Percentiles rank a stretch among this genome's conserved stretches.
phyloP scores from a whole-genome alignment of 73 alveolate genomes.

The Symbiodinium natans region DNA sequence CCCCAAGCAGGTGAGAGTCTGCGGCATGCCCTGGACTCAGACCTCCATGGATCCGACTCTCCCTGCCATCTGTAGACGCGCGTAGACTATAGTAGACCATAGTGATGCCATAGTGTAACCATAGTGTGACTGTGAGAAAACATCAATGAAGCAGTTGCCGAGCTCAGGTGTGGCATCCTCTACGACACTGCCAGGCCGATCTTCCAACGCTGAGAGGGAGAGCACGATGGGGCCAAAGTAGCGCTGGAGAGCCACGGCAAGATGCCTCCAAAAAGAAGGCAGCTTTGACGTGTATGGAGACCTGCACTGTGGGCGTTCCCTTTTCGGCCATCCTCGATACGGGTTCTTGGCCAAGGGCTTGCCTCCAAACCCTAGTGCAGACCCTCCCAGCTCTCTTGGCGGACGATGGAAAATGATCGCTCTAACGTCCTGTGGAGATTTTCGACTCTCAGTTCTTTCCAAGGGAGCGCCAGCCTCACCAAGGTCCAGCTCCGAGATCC shows the following conservation, averaged over 20 bases:
- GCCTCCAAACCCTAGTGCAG: too few relatives aligned
- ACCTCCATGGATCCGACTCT: background rate
- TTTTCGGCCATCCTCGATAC: background rate
- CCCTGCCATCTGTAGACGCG: background rate
- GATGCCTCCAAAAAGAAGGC: too few relatives aligned
- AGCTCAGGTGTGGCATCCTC: slow-evolving; percentile 88
- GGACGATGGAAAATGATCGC: too few relatives aligned
- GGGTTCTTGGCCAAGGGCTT: background rate
- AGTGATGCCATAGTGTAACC: background rate
- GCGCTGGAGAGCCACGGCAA: too few relatives aligned
- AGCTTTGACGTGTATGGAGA: too few relatives aligned
- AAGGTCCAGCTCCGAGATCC: background rate
- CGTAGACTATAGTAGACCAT: background rate
- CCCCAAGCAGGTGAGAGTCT: slow-evolving; percentile 42
- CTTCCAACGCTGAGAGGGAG: slow-evolving; percentile 9
- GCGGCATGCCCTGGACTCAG: slow-evolving; percentile 63
- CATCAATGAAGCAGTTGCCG: background rate
- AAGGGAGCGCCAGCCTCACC: too few relatives aligned
- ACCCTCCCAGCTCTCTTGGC: too few relatives aligned
- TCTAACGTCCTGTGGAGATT: too few relatives aligned
- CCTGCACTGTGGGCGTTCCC: too few relatives aligned
- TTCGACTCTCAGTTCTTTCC: too few relatives aligned
- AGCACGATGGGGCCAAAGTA: too few relatives aligned
- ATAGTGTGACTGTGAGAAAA: too few relatives aligned
- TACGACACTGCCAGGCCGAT: slow-evolving; percentile 77